Evolutionary conservation across 805 yeast genomes (phyloP).

Genomic region (Starmerella apis): DNA sequence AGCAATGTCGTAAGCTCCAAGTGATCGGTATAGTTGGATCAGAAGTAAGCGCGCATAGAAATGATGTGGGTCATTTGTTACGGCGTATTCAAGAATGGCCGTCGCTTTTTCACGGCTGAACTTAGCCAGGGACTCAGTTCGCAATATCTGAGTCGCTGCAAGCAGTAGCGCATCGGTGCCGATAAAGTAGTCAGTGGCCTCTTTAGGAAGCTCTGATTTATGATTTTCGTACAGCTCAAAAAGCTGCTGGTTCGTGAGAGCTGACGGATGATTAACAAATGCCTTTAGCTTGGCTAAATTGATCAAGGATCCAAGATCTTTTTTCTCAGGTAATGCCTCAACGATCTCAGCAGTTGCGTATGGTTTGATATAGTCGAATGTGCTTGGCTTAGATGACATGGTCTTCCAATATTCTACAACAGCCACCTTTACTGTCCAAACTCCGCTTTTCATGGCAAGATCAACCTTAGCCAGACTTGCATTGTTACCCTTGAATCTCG

Average conservation of each 20-base stretch:
- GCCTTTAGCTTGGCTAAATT: slow-evolving; percentile 42
- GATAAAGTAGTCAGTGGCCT: slow-evolving; percentile 55
- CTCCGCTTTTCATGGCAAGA: slow-evolving; percentile 27
- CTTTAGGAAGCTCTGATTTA: slow-evolving; percentile 33
- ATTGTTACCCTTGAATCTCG: slow-evolving; percentile 41
- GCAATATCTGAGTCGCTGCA: slow-evolving; percentile 37
- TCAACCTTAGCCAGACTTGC: slow-evolving; percentile 46
- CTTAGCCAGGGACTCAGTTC: slow-evolving; percentile 10
- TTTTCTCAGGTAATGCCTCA: slow-evolving; percentile 12
- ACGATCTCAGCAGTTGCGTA: slow-evolving; percentile 29
- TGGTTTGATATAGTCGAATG: slow-evolving; percentile 47
- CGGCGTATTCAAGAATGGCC: slow-evolving; percentile 48
- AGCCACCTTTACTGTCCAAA: slow-evolving; percentile 19
- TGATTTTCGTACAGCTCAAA: slow-evolving; percentile 35
- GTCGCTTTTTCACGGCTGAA: slow-evolving; percentile 34
- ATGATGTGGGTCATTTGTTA: slow-evolving; percentile 53
- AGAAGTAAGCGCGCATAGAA: slow-evolving; percentile 65
- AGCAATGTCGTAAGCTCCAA: slow-evolving; percentile 49
- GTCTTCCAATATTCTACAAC: slow-evolving; percentile 35
- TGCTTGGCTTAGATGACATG: slow-evolving; percentile 52
- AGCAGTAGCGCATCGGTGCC: slow-evolving; percentile 58
- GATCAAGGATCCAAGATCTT: slow-evolving; percentile 28
- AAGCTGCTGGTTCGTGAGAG: slow-evolving; percentile 28
- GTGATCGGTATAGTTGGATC: slow-evolving; percentile 46
- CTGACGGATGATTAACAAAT: slow-evolving; percentile 25